These are phyloP conservation scores for Didymellaceae sp. DNA, from an alignment of 2,329 filamentous ascomycete genomes.

Conservation along the genomic window DNA sequence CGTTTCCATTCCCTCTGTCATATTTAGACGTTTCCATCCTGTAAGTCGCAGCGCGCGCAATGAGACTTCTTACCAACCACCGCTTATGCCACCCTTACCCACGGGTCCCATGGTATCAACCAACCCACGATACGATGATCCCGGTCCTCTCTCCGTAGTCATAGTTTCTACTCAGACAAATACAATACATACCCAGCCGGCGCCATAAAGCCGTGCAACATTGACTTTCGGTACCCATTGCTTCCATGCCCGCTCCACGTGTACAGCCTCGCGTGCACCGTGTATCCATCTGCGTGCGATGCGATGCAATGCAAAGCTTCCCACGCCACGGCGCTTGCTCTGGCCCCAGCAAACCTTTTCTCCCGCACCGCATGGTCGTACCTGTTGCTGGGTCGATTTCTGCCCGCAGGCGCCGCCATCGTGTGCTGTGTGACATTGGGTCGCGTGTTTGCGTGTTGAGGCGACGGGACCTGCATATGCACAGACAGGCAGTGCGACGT, in stretches of 20 bases:
- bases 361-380: neutral
- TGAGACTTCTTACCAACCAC: neutral
- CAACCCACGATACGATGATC: neutral
- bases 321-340: neutral
- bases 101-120: constrained; percentile 1
- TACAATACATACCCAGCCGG: neutral
- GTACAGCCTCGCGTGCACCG: too few relatives aligned
- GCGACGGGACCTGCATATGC: constrained; percentile 11
- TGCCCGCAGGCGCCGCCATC: too few relatives aligned
- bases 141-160: neutral
- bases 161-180: constrained; percentile 11
- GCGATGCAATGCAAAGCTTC: neutral
- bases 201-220: constrained; percentile 2
- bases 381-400: neutral
- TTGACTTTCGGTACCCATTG: neutral
- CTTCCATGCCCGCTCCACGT: neutral
- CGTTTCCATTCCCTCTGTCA: neutral
- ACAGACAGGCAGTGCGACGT: too few relatives aligned
- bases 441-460: constrained; percentile 5
- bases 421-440: constrained; percentile 11
- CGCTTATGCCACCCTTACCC: neutral
- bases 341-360: neutral
- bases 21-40: neutral
- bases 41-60: constrained; percentile 19
- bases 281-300: too few relatives aligned